Conservation (phyloP, 305 asterid species). For the Fraxinus latifolia region DNA sequence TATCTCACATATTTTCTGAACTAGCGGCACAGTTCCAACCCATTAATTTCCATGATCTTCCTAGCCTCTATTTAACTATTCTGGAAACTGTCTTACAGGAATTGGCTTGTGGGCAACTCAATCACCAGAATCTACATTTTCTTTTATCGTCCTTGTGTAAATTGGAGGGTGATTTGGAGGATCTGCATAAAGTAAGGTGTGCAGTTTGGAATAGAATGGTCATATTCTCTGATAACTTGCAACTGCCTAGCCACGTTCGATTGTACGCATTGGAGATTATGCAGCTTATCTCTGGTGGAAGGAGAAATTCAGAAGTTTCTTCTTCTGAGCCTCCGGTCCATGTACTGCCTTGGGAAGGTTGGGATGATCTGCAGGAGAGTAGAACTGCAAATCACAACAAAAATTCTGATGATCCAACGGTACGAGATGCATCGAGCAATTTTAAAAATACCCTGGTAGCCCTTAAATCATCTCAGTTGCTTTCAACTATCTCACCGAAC, state of each 20-base stretch:
- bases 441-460: conserved; percentile 72
- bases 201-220: conserved; percentile 79
- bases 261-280: conserved; percentile 76
- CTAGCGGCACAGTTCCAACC: conserved; percentile 39
- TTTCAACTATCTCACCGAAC: conserved; percentile 59
- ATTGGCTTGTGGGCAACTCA: conserved; percentile 47
- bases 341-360: conserved; percentile 88
- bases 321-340: conserved; percentile 34
- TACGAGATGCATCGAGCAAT: conserved; percentile 44
- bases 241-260: conserved; percentile 68
- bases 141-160: conserved; percentile 76
- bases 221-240: conserved; percentile 60
- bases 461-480: conserved; percentile 77
- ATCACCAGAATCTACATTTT: conserved; percentile 42
- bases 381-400: conserved; percentile 31
- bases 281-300: conserved; percentile 68
- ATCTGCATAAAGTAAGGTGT: conserved; percentile 57
- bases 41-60: conserved; percentile 57
- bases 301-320: conserved; percentile 37
- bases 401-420: conserved; percentile 35
- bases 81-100: conserved; percentile 62
- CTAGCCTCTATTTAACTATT: conserved; percentile 56
- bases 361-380: conserved; percentile 50
- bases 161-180: conserved; percentile 64
- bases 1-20: conserved; percentile 44